Evolutionary conservation across 2,329 filamentous ascomycete genomes (phyloP), one percentile per base, ranked within the genome.

Genomic region (Aspergillus oerlinghausenensis): DNA sequence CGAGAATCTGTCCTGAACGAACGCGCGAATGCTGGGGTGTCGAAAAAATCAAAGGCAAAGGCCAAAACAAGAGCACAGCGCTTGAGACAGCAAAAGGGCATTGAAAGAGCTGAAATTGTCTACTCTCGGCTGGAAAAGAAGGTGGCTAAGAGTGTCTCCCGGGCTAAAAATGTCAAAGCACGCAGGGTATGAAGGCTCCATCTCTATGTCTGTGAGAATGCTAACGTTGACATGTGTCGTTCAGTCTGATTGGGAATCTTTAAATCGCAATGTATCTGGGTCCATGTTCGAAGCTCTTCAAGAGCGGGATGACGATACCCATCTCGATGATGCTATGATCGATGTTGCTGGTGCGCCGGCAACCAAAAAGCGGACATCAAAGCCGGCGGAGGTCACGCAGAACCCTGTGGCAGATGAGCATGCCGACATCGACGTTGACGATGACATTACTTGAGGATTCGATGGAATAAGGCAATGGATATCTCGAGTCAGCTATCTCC

Each of bases 41-140:
- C 73, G 55, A 83, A 83, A 67, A 83, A 81, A 64, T 74, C 76
- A 14, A 73, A 75, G 53, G 60, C 65, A 1, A 84, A 84, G 65
- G 74, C 73, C 21, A 62, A 81, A 63, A 81, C 78, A 26, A 79
- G 80, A 51, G 75, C 79, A 7, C 84, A 86, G 68, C 75, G 79
- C 5, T 63, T 79, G 53, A 77, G 84, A 45, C 81, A 81, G 50
- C 75, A 82, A 61, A 80, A 79, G 65, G 80, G 79, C 19, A 70
- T 85, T 45, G 82, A 84, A 63, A 77, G 79, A 58, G 84, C 81
- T 7, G 82, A 83, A 56, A 73, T 76, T 17, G 77, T 81, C 38
- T 70, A 80, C 59, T 82, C 83, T 58, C 83, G 80, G 68, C 66
- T 80, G 45, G 80, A 84, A 69, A 77, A 77, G 45, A 86, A 86